These are phyloP conservation scores for Meyerozyma sp. DNA, from an alignment of 1,139 yeast species.

Conservation along the genomic window DNA sequence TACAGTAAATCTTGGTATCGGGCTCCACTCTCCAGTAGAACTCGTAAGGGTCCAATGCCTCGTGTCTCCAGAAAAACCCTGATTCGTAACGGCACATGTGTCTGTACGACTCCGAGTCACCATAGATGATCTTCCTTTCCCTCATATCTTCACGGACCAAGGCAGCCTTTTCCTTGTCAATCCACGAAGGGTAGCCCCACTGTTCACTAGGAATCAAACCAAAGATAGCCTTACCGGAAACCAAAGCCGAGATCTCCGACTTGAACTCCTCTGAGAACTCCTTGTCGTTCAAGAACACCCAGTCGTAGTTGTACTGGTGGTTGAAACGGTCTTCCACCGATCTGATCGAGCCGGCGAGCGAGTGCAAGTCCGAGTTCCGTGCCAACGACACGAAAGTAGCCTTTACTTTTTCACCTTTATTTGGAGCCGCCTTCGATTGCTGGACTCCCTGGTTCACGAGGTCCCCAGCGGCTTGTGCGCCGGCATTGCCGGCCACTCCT, in stretches of 20 bases:
- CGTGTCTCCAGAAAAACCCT: slow-evolving; percentile 84
- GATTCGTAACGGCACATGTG: slow-evolving; percentile 92
- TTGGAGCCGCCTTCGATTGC: slow-evolving; percentile 30
- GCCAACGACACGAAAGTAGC: slow-evolving; percentile 85
- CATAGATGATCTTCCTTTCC: slow-evolving; percentile 53
- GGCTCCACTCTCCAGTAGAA: slow-evolving; percentile 97
- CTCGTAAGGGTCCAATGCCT: slow-evolving; percentile 63
- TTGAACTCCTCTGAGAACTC: slow-evolving; percentile 64
- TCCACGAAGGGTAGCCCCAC: slow-evolving; percentile 69
- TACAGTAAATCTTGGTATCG: slow-evolving; percentile 71
- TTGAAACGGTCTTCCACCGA: slow-evolving; percentile 82
- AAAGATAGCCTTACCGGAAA: slow-evolving; percentile 54
- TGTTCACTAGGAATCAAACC: slow-evolving; percentile 59
- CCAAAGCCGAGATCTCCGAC: slow-evolving; percentile 43
- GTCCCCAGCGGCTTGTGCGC: slow-evolving; percentile 39
- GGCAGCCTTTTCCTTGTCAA: slow-evolving; percentile 56
- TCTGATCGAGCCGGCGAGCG: slow-evolving; percentile 61
- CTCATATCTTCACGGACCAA: slow-evolving; percentile 45
- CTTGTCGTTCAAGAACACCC: slow-evolving; percentile 79
- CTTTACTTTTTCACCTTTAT: slow-evolving; percentile 32
- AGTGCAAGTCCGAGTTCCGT: slow-evolving; percentile 66
- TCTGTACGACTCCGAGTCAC: slow-evolving; percentile 57
- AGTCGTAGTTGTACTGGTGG: slow-evolving; percentile 87
- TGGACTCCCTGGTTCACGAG: slow-evolving; percentile 26
- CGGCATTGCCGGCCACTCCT: slow-evolving; percentile 6